Evolutionary conservation across 352 stramenopile species (phyloP), one percentile per base, ranked within the genome.

Genomic region (Phytophthora parvispora): DNA sequence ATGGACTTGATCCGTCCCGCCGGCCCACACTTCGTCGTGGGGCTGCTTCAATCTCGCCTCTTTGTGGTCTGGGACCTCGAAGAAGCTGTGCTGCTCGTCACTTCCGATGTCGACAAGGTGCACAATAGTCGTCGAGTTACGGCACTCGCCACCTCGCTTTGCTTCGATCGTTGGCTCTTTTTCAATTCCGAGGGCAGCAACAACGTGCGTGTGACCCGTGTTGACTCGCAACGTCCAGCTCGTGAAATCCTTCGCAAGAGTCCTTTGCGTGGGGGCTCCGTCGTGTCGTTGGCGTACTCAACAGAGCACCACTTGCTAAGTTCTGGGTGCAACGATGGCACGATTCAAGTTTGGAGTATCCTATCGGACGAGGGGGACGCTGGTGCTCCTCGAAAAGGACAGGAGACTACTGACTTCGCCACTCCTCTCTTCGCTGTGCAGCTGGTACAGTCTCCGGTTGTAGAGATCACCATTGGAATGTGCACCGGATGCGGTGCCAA

Each of bases 221-320:
- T 89, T 1, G 83, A 89, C 50, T 79, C 75, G 16, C 67, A 59
- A 13, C 86, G 88, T 27, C 66, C 75, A 53, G 76, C 77, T 9
- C 89, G 90, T 58, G 92, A 94, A 68, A 91, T 96, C 31, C 76
- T 83, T 3, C 86, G 88, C 36, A 94, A 94, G 56, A 84, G 75
- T 20, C 66, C 81, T 25, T 86, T 83, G 59, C 82, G 86, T 48
- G 91, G 70, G 58, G 81, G 72, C 48, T 80, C 85, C 3, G 63
- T 93, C 34, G 71, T 77, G 20, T 75, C 66, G 9, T 66, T 96
- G 9, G 73, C 86, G 27, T 96, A 91, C 66, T 69, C 80, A 24
- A 90, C 86, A 0, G 20, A 75, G 20, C 60, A 72, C 0, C 79
- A 78, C 18, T 67, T 89, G n/a, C 72, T 96, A 12, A 83, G 66